Percentiles rank a stretch among this genome's conserved stretches.
These are phyloP conservation scores for Rhizoctonia solani DNA, from an alignment of 1,284 basidiomycete genomes.

Conservation along the genomic window DNA sequence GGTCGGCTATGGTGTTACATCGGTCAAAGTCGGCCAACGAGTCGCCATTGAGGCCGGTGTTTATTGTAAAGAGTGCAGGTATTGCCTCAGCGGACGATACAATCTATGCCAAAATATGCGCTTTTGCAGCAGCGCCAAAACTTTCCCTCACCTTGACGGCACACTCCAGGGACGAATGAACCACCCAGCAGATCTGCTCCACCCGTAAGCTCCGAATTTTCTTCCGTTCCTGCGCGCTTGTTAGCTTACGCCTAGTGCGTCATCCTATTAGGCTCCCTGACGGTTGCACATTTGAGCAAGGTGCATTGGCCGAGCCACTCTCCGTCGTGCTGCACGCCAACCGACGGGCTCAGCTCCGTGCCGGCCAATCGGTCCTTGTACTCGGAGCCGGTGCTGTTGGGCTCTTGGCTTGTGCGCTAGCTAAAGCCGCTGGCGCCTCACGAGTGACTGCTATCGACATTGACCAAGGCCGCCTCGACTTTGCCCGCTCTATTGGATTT, in stretches of 20 bases:
- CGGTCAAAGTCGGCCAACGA: slow-evolving; percentile 76
- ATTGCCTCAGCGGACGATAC: slow-evolving; percentile 68
- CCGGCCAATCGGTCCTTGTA: slow-evolving; percentile 63
- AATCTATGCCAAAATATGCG: slow-evolving; percentile 90
- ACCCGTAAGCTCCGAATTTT: slow-evolving; percentile 65
- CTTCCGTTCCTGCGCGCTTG: slow-evolving; percentile 23
- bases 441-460: slow-evolving; percentile 83
- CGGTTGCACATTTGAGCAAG: slow-evolving; percentile 72
- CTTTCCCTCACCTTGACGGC: slow-evolving; percentile 91
- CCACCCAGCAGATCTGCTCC: slow-evolving; percentile 82
- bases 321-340: slow-evolving; percentile 86
- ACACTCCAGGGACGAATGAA: slow-evolving; percentile 87
- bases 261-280: slow-evolving; percentile 82
- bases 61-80: slow-evolving; percentile 51
- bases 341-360: slow-evolving; percentile 63
- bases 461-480: slow-evolving; percentile 77
- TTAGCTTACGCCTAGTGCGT: not conserved
- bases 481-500: slow-evolving; percentile 75
- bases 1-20: slow-evolving; percentile 63
- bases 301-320: slow-evolving; percentile 88
- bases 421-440: slow-evolving; percentile 71
- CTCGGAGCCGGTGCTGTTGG: slow-evolving; percentile 93
- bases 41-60: slow-evolving; percentile 95
- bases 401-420: slow-evolving; percentile 80
- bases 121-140: slow-evolving; percentile 88